phyloP scores from a whole-genome alignment of 306 rosid species.

The Phaseolus lunatus region DNA sequence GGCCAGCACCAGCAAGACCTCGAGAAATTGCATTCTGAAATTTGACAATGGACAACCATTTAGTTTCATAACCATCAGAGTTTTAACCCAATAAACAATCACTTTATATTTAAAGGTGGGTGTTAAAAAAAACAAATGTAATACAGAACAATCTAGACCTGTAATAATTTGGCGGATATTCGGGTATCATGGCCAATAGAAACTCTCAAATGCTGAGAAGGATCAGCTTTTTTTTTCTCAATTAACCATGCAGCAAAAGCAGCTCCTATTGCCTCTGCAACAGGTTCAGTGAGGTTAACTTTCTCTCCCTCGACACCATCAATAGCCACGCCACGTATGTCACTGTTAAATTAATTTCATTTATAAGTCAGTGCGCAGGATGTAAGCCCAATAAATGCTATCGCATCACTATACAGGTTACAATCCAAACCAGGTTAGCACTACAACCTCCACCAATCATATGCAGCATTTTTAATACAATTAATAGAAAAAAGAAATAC shows the following conservation, averaged over 20 bases:
- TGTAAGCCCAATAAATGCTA: neutral
- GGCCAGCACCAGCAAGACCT: constrained; percentile 79
- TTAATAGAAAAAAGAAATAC: too few relatives aligned
- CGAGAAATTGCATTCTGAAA: constrained; percentile 87
- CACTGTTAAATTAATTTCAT: constrained; percentile 60
- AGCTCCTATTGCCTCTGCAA: constrained; percentile 93
- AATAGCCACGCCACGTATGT: constrained; percentile 94
- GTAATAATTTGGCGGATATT: constrained; percentile 78
- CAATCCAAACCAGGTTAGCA: too few relatives aligned
- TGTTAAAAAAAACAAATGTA: constrained; percentile 24
- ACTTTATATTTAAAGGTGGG: constrained; percentile 17
- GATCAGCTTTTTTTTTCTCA: constrained; percentile 76
- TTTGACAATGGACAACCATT: constrained; percentile 32
- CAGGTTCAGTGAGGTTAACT: constrained; percentile 79
- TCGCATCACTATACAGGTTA: too few relatives aligned
- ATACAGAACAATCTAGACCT: constrained; percentile 58
- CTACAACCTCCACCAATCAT: too few relatives aligned
- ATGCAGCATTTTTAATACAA: too few relatives aligned
- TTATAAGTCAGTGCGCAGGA: constrained; percentile 43
- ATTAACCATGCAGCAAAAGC: constrained; percentile 90
- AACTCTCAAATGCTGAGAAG: constrained; percentile 67
- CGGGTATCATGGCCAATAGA: constrained; percentile 94
- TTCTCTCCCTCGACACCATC: constrained; percentile 92
- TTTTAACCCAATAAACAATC: constrained; percentile 18
- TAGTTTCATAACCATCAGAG: constrained; percentile 21